phyloP scores from a whole-genome alignment of 2,329 filamentous ascomycete species.

The Aspergillus brunneoviolaceus region DNA sequence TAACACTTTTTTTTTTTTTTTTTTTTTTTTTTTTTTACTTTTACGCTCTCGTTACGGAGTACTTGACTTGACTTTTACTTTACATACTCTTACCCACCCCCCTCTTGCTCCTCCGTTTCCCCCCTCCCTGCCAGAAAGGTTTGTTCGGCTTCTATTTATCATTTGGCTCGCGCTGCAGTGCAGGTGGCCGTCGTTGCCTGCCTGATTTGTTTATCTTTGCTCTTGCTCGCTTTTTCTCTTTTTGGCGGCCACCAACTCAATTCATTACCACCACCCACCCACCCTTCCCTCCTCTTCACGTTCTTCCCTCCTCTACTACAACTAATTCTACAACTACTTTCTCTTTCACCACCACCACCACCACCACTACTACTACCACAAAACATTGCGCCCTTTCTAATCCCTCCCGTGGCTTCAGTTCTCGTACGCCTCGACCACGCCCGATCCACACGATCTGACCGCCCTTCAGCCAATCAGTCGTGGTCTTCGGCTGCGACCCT shows the following conservation, averaged over 20 bases:
- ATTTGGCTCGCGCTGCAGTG: conserved; percentile 9
- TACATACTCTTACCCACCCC: conserved; percentile 15
- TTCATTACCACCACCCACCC: neutral
- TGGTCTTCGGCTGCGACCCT: conserved; percentile 11
- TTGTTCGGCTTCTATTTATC: conserved; percentile 23
- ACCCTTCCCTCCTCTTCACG: neutral
- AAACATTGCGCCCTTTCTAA: neutral
- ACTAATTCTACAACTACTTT: neutral
- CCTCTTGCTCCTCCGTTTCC: conserved; percentile 15
- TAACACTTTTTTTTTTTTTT: conserved; percentile 1
- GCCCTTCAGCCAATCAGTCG: conserved; percentile 23
- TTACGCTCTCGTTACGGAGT: neutral
- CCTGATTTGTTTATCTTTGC: conserved; percentile 2
- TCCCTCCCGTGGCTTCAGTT: neutral
- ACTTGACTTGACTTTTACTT: conserved; percentile 3
- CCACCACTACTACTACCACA: no score
- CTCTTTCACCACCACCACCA: neutral
- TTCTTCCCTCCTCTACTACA: neutral
- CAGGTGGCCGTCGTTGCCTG: conserved; percentile 3
- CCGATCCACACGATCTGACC: conserved; percentile 22
- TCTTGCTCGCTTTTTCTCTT: neutral
- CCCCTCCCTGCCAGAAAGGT: conserved; percentile 15
- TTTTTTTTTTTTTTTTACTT: neutral
- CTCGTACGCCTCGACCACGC: conserved; percentile 4
- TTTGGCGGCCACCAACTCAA: neutral